Conservation (phyloP, 345 rosid genomes). For the Excoecaria cochinchinensis region DNA sequence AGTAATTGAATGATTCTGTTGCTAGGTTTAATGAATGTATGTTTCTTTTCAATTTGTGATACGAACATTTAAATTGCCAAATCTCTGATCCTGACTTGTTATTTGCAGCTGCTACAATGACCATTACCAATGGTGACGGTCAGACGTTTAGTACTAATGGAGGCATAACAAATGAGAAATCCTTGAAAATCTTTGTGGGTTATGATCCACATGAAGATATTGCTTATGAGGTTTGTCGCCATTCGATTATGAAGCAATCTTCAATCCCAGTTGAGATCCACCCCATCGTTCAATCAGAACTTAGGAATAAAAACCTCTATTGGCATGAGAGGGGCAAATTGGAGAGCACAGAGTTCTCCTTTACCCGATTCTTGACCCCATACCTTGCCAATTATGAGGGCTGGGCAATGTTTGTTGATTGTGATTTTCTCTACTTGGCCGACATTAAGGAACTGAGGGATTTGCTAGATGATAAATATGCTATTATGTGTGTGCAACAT, state of each 20-base stretch:
- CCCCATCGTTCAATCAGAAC: conserved; percentile 82
- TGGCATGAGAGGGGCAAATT: conserved; percentile 75
- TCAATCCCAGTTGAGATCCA: conserved; percentile 77
- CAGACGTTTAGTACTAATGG: not conserved
- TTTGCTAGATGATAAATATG: conserved; percentile 80
- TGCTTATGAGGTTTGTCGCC: conserved; percentile 80
- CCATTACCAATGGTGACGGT: conserved; percentile 8
- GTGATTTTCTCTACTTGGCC: conserved; percentile 81
- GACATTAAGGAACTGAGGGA: conserved; percentile 81
- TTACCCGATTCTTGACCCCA: conserved; percentile 86
- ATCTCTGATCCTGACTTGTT: too few species aligned
- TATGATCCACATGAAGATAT: conserved; percentile 87
- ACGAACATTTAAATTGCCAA: too few species aligned
- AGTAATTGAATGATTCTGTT: too few species aligned
- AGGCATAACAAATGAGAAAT: not conserved
- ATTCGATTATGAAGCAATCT: conserved; percentile 65
- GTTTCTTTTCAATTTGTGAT: too few species aligned
- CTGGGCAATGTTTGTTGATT: conserved; percentile 98
- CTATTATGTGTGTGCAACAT: conserved; percentile 93
- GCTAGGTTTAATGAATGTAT: too few species aligned
- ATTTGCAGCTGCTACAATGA: too few species aligned
- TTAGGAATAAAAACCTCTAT: conserved; percentile 62
- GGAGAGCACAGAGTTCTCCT: conserved; percentile 99
- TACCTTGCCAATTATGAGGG: conserved; percentile 70
- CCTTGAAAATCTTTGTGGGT: conserved; percentile 81